Evolutionary conservation across 1,139 yeast species (phyloP).

Genomic region (Yamadazyma epiphylla): DNA sequence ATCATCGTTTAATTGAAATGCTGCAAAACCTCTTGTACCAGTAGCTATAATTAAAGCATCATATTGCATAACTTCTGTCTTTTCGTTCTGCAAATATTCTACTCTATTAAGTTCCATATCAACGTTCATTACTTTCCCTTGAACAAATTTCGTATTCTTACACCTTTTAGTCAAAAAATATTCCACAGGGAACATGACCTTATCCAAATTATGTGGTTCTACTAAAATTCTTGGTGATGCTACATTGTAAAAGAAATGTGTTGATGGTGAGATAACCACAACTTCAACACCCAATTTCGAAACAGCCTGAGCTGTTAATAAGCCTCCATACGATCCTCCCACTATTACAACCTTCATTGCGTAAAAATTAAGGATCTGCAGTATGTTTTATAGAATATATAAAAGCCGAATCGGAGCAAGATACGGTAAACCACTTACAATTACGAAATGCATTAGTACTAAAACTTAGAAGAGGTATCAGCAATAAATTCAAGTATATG

Average conservation of each 20-base stretch:
- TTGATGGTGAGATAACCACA: constrained; percentile 17
- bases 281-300: constrained; percentile 8
- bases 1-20: constrained; percentile 23
- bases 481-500: too few relatives aligned
- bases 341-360: constrained; percentile 21
- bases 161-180: constrained; percentile 5
- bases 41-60: constrained; percentile 32
- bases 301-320: constrained; percentile 18
- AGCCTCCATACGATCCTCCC: constrained; percentile 35
- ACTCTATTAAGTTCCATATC: constrained; percentile 16
- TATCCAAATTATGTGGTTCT: constrained; percentile 18
- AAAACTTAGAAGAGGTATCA: too few relatives aligned
- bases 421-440: too few relatives aligned
- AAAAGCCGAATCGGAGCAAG: not conserved
- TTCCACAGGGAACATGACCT: constrained; percentile 17
- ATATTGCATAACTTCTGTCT: constrained; percentile 13
- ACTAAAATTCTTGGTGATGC: constrained; percentile 29
- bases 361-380: not conserved
- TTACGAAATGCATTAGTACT: not conserved
- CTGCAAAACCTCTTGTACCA: constrained; percentile 23
- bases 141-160: constrained; percentile 11
- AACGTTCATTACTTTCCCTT: constrained; percentile 20
- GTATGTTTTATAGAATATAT: not conserved
- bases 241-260: constrained; percentile 18
- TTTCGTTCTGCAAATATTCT: constrained; percentile 7